phyloP scores from a whole-genome alignment of 2,329 filamentous ascomycete genomes.

The Fusarium sp. region DNA sequence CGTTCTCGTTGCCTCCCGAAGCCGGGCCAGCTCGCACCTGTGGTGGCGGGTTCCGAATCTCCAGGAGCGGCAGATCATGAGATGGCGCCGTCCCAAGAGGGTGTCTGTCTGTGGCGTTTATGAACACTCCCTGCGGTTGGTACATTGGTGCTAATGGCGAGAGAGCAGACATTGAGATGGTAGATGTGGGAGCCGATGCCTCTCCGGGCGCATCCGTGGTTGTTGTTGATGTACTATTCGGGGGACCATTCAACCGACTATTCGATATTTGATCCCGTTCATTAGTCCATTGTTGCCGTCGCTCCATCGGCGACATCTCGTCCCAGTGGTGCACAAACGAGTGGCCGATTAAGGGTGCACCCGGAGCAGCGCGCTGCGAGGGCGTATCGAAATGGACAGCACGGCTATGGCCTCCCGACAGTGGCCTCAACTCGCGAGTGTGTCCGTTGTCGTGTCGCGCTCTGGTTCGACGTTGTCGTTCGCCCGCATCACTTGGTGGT shows the following conservation, averaged over 20 bases:
- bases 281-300: slow-evolving; percentile 14
- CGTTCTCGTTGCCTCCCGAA: slow-evolving; percentile 14
- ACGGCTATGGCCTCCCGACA: slow-evolving; percentile 9
- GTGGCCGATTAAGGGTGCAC: slow-evolving; percentile 1
- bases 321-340: slow-evolving; percentile 17
- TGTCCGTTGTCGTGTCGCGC: slow-evolving; percentile 39
- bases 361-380: slow-evolving; percentile 6
- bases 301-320: slow-evolving; percentile 11
- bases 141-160: slow-evolving; percentile 32
- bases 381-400: background rate
- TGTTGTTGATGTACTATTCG: background rate
- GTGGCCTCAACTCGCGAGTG: slow-evolving; percentile 5
- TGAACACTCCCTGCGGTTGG: slow-evolving; percentile 6
- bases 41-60: slow-evolving; percentile 27
- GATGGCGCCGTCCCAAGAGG: background rate
- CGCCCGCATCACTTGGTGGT: slow-evolving; percentile 43
- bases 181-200: background rate
- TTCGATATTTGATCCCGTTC: slow-evolving; percentile 1
- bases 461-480: slow-evolving; percentile 46
- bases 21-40: slow-evolving; percentile 11
- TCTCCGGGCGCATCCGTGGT: background rate
- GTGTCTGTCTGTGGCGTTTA: background rate
- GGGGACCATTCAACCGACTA: background rate
- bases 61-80: slow-evolving; percentile 4
- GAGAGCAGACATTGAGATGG: slow-evolving; percentile 3